These are phyloP conservation scores for Volvariella volvacea DNA, from an alignment of 1,284 basidiomycete genomes.

Conservation along the genomic window DNA sequence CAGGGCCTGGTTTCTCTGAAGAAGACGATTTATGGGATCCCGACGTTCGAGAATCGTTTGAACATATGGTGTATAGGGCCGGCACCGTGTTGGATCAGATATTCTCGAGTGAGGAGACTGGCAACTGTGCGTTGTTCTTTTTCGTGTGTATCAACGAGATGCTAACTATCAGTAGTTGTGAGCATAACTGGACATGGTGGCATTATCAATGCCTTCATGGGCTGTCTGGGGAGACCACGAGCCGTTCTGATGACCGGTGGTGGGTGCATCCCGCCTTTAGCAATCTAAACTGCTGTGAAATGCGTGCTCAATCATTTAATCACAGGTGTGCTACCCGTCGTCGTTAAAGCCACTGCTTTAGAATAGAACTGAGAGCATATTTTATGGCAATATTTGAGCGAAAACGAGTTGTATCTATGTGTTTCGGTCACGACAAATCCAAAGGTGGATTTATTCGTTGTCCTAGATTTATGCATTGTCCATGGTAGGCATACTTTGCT, in stretches of 20 bases:
- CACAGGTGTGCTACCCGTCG: slow-evolving; percentile 23
- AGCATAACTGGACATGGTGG: slow-evolving; percentile 62
- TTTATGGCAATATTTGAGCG: too few species aligned
- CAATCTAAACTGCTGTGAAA: neutral
- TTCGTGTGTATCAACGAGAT: neutral
- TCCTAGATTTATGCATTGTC: too few species aligned
- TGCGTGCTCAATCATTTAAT: neutral
- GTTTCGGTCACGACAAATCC: too few species aligned
- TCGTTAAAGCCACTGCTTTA: too few species aligned
- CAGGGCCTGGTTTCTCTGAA: slow-evolving; percentile 68
- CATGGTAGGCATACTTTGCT: too few species aligned
- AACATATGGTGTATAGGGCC: slow-evolving; percentile 50
- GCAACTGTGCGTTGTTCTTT: slow-evolving; percentile 14
- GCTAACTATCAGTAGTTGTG: slow-evolving; percentile 34
- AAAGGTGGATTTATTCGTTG: too few species aligned
- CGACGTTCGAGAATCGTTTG: slow-evolving; percentile 58
- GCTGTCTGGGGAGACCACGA: slow-evolving; percentile 31
- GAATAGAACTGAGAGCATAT: too few species aligned
- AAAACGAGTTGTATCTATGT: too few species aligned
- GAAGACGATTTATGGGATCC: slow-evolving; percentile 65
- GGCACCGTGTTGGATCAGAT: slow-evolving; percentile 53
- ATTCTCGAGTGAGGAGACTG: slow-evolving; percentile 40
- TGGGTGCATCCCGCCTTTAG: slow-evolving; percentile 17
- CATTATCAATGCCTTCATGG: slow-evolving; percentile 49
- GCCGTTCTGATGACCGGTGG: slow-evolving; percentile 58